Evolutionary conservation across 371 early-diverging fungal species (phyloP).

Genomic region (Rhizopus sp.): DNA sequence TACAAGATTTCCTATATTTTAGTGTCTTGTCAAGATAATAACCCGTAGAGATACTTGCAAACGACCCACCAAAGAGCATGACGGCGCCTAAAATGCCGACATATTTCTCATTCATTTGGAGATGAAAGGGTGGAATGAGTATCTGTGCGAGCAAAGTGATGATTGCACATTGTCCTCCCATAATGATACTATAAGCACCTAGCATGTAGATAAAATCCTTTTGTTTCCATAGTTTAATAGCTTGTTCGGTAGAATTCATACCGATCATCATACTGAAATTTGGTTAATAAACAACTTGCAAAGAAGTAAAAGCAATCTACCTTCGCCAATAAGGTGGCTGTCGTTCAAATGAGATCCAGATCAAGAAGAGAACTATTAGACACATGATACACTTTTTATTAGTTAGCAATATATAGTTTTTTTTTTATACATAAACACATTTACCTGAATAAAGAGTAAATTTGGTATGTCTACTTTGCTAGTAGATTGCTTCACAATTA

Average conservation of each 20-base stretch:
- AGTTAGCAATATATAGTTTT: background rate
- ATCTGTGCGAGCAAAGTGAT: conserved; percentile 53
- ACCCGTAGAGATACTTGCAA: conserved; percentile 45
- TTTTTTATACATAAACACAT: no score
- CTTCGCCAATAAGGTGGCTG: conserved; percentile 23
- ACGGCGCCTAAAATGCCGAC: conserved; percentile 46
- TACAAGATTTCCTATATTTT: conserved; percentile 37
- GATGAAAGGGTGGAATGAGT: conserved; percentile 42
- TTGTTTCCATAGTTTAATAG: conserved; percentile 26
- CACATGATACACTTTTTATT: conserved; percentile 22
- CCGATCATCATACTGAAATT: conserved; percentile 15
- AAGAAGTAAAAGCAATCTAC: conserved; percentile 7
- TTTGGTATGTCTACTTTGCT: conserved; percentile 42
- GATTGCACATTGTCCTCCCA: conserved; percentile 55
- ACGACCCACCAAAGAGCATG: conserved; percentile 46
- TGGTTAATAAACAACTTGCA: background rate
- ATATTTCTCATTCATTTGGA: conserved; percentile 31
- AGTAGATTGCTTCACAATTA: conserved; percentile 38
- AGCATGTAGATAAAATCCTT: conserved; percentile 34
- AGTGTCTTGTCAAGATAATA: conserved; percentile 46
- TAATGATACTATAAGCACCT: conserved; percentile 43
- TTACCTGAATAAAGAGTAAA: conserved; percentile 42
- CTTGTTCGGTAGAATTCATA: conserved; percentile 25
- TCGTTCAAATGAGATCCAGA: conserved; percentile 28
- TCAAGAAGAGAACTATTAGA: conserved; percentile 21